Base-by-base conservation (phyloP, 768 basidiomycete species). In the Suillus tomentosus region DNA sequence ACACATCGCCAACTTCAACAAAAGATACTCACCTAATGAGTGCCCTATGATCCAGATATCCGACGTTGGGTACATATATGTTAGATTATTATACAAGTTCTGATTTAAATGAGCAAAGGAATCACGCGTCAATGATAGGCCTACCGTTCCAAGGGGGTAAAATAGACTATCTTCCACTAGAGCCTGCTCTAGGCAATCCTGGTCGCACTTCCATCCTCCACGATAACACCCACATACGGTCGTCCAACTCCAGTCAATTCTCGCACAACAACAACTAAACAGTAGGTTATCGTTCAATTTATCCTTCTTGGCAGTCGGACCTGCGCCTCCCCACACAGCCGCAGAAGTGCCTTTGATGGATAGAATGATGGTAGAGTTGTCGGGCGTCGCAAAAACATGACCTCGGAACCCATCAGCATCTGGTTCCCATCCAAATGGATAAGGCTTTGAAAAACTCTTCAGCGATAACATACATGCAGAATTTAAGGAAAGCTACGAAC, bases 341-440 rank as follows among this genome's bases (percentile, higher is more conserved):
- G 92, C 86, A n/a, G 92, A 92, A 0, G 96, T 97, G 40, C 96
- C 96, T 75, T 99, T 98, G 81, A 99, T 91, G 31, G 94, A 86
- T 43, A 98, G 81, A 36, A 96, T 84, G 47, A 98, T 83, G 0
- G 93, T 96, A 45, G 83, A 81, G 73, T 98, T 97, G 74, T 93
- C 89, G 1, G 83, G 80, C 1, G 87, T 89, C 22, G 91, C 92
- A 71, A 96, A 97, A 19, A 99, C 89, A 70, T 97, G 91, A 0
- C 96, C 96, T 8, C 96, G 84, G 63, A 98, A 88, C 2, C 94
- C 94, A 73, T 96, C 92, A 19, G 85, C 84, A 67, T 92, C 90
- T 11, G 88, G 87, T 70, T 94, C 91, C 95, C 95, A 99, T 15
- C 96, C 96, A 72, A 97, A 91, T 0, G 92, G 94, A 69, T 89